Evolutionary conservation across 2,329 filamentous ascomycete species (phyloP).

Genomic region (Epichloe bromicola): DNA sequence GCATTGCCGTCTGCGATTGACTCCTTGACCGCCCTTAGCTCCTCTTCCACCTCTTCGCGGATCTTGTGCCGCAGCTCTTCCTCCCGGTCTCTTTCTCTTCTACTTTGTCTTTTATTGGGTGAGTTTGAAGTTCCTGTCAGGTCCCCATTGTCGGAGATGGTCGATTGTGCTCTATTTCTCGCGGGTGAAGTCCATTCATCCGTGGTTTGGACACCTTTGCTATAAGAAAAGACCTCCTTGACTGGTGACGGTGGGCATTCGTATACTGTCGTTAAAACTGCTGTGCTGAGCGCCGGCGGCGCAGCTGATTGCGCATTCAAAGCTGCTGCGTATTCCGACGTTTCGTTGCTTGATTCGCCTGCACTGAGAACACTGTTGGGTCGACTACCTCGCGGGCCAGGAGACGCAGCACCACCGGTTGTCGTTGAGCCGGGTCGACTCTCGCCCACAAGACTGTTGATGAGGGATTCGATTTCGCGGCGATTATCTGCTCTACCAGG

Average conservation of each 20-base stretch:
- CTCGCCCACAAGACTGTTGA: conserved; percentile 71
- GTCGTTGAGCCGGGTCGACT: conserved; percentile 58
- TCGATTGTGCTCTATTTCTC: conserved; percentile 28
- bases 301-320: conserved; percentile 24
- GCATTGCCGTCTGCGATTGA: conserved; percentile 33
- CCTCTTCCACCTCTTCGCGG: conserved; percentile 82
- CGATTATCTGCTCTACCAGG: conserved; percentile 56
- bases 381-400: conserved; percentile 56
- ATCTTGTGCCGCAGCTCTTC: conserved; percentile 81
- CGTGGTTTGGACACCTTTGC: conserved; percentile 87
- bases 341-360: conserved; percentile 66
- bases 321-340: conserved; percentile 45
- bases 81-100: conserved; percentile 68
- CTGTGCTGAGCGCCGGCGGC: conserved; percentile 47
- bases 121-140: conserved; percentile 39
- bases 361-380: conserved; percentile 79
- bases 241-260: conserved; percentile 66
- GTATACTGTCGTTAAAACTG: conserved; percentile 62
- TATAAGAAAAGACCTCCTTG: conserved; percentile 87
- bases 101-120: conserved; percentile 62
- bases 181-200: conserved; percentile 54
- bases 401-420: conserved; percentile 50
- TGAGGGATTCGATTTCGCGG: conserved; percentile 71
- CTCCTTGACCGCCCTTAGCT: conserved; percentile 61
- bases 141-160: conserved; percentile 48